Evolutionary conservation across 1,284 basidiomycete species (phyloP), one percentile per base, ranked within the genome.

Genomic region (Fomitopsis betulina): DNA sequence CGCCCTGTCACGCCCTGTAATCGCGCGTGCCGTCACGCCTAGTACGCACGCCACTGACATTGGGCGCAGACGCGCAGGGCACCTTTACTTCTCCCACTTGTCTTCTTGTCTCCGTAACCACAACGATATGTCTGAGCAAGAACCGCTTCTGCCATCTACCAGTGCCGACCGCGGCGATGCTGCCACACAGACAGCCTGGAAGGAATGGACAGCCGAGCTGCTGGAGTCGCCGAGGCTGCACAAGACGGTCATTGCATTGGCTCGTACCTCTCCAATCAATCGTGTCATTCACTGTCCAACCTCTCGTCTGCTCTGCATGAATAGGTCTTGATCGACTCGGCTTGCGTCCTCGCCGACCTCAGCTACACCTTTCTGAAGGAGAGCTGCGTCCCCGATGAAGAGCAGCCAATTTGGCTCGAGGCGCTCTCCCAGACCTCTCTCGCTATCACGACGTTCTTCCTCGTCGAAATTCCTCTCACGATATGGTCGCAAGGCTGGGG

Each of bases 391-490:
- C 71, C 76, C 12, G 71, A 73, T n/a, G 74, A 74, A n/a, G 80
- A 81, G 9, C 86, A 64, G 23, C 67, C 87, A 1, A 56, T 68
- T 13, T 91, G 86, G 87, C 79, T 92, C 9, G 78, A 83, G 58
- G 68, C 82, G 42, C 74, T 91, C 39, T 73, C 84, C 12, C 73
- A 81, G 60, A 71, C 88, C 59, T 91, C 90, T 3, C 78, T 89
- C 47, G 74, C 63, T 55, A 91, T 92, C 57, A 89, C 85, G 57
- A 79, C 81, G 9, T 67, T 89, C 68, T 92, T 93, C 79, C 70
- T 93, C 25, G 33, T 86, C 61, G 91, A 93, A 82, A 88, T 93
- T 53, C 87, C 89, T 1, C 61, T 89, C 49, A 73, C 81, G 2
- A 60, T 88, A 9, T 91, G 83, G 80, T 79, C 85, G 0, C 79